phyloP scores from a whole-genome alignment of 202 grass and related monocot genomes.

The Hordeum pubiflorum region DNA sequence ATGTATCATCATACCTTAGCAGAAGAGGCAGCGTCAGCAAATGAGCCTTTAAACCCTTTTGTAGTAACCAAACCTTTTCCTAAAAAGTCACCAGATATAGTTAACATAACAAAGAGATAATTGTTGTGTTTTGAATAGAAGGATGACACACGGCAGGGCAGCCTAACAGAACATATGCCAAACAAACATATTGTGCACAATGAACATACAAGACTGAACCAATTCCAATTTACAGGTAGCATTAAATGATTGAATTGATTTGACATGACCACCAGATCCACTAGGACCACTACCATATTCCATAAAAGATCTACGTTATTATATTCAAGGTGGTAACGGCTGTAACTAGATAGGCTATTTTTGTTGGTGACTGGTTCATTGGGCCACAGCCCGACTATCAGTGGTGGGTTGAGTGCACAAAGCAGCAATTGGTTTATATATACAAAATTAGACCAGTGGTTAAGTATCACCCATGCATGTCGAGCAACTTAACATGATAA shows the following conservation, averaged over 20 bases:
- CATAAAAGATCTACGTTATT: neutral
- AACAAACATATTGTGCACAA: neutral
- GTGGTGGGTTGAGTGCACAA: neutral
- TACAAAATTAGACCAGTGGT: neutral
- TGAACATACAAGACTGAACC: neutral
- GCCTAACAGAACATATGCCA: neutral
- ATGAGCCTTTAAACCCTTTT: conserved; percentile 84
- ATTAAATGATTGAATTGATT: conserved; percentile 1
- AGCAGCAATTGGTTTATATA: neutral
- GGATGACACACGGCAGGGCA: neutral
- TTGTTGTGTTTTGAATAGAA: neutral
- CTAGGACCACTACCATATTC: neutral
- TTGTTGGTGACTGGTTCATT: neutral
- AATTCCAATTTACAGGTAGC: neutral
- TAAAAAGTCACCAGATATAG: conserved; percentile 30
- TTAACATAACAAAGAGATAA: neutral
- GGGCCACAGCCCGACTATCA: neutral
- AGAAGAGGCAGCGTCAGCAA: conserved; percentile 87
- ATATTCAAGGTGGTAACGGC: neutral
- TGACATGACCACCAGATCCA: neutral
- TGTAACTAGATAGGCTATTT: neutral
- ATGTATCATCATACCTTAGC: conserved; percentile 61
- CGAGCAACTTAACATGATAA: neutral
- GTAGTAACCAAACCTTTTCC: conserved; percentile 78
- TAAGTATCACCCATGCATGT: neutral